These are phyloP conservation scores for Pharnaceum exiguum DNA, from an alignment of 148 eudicot genomes.

Conservation along the genomic window DNA sequence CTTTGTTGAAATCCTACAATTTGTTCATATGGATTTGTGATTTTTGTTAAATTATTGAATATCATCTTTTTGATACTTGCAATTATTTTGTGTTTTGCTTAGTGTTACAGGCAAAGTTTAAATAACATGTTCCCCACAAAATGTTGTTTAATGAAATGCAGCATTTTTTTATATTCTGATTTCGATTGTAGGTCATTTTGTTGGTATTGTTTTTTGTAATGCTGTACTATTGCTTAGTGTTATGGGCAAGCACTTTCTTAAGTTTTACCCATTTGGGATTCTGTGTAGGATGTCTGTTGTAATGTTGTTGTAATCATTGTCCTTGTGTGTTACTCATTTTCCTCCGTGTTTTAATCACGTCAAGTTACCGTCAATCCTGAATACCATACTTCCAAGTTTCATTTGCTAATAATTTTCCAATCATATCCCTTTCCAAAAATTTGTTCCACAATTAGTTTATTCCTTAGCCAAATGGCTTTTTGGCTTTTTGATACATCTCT, in stretches of 20 bases:
- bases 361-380: conserved; percentile 1
- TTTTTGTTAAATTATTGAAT: conserved; percentile 2
- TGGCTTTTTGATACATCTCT: neutral
- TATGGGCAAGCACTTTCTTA: neutral
- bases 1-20: neutral
- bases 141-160: no score
- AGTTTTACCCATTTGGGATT: conserved; percentile 3
- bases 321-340: neutral
- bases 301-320: conserved; percentile 29
- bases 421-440: conserved; percentile 15
- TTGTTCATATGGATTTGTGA: neutral
- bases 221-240: neutral
- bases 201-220: neutral
- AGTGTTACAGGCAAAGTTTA: no score
- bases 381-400: neutral
- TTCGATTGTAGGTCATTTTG: no score
- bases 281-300: conserved; percentile 10
- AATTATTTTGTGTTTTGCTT: neutral
- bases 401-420: conserved; percentile 13
- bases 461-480: neutral
- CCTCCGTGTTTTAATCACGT: neutral
- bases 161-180: no score
- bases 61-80: neutral
- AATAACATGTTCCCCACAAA: no score
- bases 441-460: neutral